A percentile compares a stretch with the other conserved stretches of the same genome.
These are phyloP conservation scores for Dittrichia graveolens DNA, from an alignment of 129 eudicot species.

Conservation along the genomic window DNA sequence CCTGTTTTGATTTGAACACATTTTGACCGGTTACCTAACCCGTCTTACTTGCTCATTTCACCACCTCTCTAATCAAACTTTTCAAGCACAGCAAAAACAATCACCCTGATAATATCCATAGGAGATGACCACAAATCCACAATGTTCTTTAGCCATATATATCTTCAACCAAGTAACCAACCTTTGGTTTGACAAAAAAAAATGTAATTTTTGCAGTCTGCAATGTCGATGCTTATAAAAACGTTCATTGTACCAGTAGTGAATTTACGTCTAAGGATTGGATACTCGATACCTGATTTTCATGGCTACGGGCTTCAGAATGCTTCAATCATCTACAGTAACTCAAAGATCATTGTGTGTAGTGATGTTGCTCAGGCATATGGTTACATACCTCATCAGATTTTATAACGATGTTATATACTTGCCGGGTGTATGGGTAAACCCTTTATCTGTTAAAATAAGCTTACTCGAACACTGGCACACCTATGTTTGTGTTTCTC, in stretches of 20 bases:
- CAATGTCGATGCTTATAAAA: conserved; percentile 55
- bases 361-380: conserved; percentile 52
- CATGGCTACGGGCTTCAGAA: conserved; percentile 72
- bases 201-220: conserved; percentile 53
- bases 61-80: background rate
- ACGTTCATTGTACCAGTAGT: conserved; percentile 61
- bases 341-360: conserved; percentile 63
- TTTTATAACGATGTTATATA: conserved; percentile 15
- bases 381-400: conserved; percentile 22
- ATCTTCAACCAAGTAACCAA: background rate
- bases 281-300: conserved; percentile 57
- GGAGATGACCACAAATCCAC: background rate
- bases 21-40: background rate
- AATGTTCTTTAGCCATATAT: background rate
- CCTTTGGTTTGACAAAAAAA: conserved; percentile 7
- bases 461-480: background rate
- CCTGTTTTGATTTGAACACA: background rate
- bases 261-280: conserved; percentile 54
- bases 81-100: background rate
- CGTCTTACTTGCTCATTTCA: background rate
- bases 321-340: conserved; percentile 46
- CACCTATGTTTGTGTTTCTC: background rate
- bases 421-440: background rate
- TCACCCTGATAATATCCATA: too few species aligned
- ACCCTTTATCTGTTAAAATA: too few species aligned